Conservation (phyloP, 2,329 filamentous ascomycete genomes). For the Fusarium phyllophilum region DNA sequence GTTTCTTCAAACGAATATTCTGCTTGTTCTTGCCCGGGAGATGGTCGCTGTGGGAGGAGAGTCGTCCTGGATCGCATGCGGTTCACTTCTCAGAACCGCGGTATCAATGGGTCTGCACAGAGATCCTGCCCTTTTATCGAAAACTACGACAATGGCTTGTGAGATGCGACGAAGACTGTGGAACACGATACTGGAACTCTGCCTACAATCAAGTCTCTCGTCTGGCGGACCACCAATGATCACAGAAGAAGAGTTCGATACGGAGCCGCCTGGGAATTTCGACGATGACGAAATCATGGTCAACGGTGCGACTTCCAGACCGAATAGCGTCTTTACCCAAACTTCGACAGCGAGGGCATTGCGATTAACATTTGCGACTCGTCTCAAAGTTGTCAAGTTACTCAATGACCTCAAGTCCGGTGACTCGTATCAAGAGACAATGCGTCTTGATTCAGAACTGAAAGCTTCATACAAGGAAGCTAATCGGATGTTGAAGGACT, state of each 20-base stretch:
- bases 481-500: conserved; percentile 46
- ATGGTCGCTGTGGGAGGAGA: conserved; percentile 52
- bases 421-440: conserved; percentile 56
- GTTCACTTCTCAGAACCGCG: conserved; percentile 56
- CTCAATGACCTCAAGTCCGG: conserved; percentile 54
- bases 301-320: conserved; percentile 46
- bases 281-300: conserved; percentile 59
- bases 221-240: conserved; percentile 60
- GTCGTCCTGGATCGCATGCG: conserved; percentile 59
- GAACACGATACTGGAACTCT: conserved; percentile 63
- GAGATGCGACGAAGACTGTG: conserved; percentile 64
- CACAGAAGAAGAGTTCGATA: conserved; percentile 58
- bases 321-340: conserved; percentile 52
- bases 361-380: conserved; percentile 54
- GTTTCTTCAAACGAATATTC: conserved; percentile 59
- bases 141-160: conserved; percentile 48
- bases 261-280: conserved; percentile 59
- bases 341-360: conserved; percentile 55
- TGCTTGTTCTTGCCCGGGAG: conserved; percentile 57
- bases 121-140: conserved; percentile 55
- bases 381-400: conserved; percentile 55
- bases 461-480: conserved; percentile 55
- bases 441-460: conserved; percentile 56
- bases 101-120: conserved; percentile 63
- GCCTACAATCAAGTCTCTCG: conserved; percentile 56